Base-by-base conservation (phyloP, 805 yeast genomes). In the Isabelozyma rhagii region DNA sequence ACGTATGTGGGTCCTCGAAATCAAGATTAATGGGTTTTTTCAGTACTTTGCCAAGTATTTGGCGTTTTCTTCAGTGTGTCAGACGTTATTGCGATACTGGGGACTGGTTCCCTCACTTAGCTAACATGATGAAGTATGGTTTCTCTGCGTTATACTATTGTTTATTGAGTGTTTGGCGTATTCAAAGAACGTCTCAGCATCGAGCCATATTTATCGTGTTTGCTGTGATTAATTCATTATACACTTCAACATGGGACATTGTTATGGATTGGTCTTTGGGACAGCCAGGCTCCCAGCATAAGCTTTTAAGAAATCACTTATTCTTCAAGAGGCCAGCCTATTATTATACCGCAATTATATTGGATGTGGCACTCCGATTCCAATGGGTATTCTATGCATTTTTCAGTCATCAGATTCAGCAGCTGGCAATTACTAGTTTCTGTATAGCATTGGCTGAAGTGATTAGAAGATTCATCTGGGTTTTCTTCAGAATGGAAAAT, bases 191-290 rank as follows among this genome's bases (percentile, higher is more conserved):
- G 2, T 55, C 65, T 21, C 58, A 60, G 14, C 66, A 75, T 54
- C 74, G 85, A 49, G 82, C 81, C 0, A 72, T 81, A 1, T 87
- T 91, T 60, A 87, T 93, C 15, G 66, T 83, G 0, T 80, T 91
- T 70, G 97, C 96, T 0, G 62, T 80, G 0, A 56, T 89, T 39
- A 92, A 94, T 65, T 82, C 97, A 0, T 46, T 84, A 0, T 80
- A 80, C 60, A 78, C 92, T 34, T 67, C 87, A 0, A 55, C 83
- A 3, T 94, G 99, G 99, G 99, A 94, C 68, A 71, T 94, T 5
- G 72, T 92, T 41, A 90, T 94, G 96, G 99, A 94, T 72, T 94
- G 97, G 93, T 91, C 97, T 2, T 71, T 94, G 59, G 75, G 87
- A 49, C 97, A 89, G 64, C 72, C 81, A 28, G 78, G 74, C 11